phyloP scores from a whole-genome alignment of 164 flowering plant species.

The Vitis rotundifolia region DNA sequence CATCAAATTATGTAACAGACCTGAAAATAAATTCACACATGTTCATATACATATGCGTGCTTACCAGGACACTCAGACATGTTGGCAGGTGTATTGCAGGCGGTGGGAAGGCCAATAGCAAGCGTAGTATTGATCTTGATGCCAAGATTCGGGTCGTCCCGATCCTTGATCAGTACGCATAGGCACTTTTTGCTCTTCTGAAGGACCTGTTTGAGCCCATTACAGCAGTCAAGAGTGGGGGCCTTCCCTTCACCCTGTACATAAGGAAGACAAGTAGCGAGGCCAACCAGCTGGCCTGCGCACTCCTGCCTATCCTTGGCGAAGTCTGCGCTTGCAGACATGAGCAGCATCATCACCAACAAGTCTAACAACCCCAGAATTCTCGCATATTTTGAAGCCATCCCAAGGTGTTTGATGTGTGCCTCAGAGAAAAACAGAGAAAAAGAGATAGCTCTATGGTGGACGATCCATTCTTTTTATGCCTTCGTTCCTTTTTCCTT shows the following conservation, averaged over 20 bases:
- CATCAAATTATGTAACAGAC: no score
- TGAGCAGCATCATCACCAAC: no score
- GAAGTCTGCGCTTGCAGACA: slow-evolving; percentile 5
- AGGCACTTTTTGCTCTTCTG: slow-evolving; percentile 12
- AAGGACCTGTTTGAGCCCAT: background rate
- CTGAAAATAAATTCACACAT: no score
- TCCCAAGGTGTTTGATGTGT: no score
- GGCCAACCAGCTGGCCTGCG: slow-evolving; percentile 10
- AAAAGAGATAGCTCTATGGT: no score
- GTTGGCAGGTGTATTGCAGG: slow-evolving; percentile 8
- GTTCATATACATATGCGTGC: no score
- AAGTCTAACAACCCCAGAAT: no score
- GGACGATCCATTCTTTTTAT: no score
- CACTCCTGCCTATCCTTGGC: slow-evolving; percentile 14
- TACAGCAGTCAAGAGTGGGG: slow-evolving; percentile 14
- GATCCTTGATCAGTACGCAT: slow-evolving; percentile 22
- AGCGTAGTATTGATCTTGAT: slow-evolving; percentile 25
- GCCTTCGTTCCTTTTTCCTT: no score
- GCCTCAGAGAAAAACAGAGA: no score
- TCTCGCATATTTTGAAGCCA: no score
- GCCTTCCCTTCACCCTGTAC: slow-evolving; percentile 11
- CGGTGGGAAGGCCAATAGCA: slow-evolving; percentile 16
- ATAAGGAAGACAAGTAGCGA: slow-evolving; percentile 15
- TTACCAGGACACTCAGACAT: slow-evolving; percentile 18
- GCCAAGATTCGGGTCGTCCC: slow-evolving; percentile 17